Conservation (phyloP, 2,329 filamentous ascomycete genomes). For the Trichoderma guizhouense region DNA sequence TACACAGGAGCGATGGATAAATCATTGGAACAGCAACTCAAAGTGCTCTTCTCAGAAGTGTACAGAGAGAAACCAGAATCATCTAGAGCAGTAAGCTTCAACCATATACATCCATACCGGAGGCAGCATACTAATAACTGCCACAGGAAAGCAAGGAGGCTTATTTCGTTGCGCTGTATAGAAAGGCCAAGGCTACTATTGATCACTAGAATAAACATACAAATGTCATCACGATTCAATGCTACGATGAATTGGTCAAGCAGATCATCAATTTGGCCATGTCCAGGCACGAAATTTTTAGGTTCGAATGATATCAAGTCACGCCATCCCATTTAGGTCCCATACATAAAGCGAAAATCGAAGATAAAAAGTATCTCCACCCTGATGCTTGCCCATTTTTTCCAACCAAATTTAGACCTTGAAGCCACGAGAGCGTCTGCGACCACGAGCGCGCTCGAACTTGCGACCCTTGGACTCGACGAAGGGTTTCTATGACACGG, state of each 20-base stretch:
- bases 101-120: background rate
- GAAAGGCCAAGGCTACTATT: conserved; percentile 45
- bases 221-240: conserved; percentile 21
- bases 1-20: conserved; percentile 90
- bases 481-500: conserved; percentile 73
- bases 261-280: conserved; percentile 16
- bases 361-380: conserved; percentile 29
- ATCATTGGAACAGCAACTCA: conserved; percentile 69
- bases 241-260: conserved; percentile 11
- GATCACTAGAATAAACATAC: background rate
- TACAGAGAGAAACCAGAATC: conserved; percentile 87
- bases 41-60: conserved; percentile 74
- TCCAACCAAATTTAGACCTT: conserved; percentile 77
- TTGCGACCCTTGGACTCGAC: conserved; percentile 99
- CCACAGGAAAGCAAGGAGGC: conserved; percentile 61
- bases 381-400: conserved; percentile 21
- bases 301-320: conserved; percentile 42
- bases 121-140: background rate
- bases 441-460: conserved; percentile 98
- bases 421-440: conserved; percentile 98
- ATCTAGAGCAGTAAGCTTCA: conserved; percentile 69
- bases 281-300: conserved; percentile 27
- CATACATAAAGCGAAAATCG: conserved; percentile 32
- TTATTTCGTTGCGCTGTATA: conserved; percentile 76
- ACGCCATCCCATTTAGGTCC: conserved; percentile 45